phyloP scores from a whole-genome alignment of 148 eudicot species.

The Rhododendron henanense region DNA sequence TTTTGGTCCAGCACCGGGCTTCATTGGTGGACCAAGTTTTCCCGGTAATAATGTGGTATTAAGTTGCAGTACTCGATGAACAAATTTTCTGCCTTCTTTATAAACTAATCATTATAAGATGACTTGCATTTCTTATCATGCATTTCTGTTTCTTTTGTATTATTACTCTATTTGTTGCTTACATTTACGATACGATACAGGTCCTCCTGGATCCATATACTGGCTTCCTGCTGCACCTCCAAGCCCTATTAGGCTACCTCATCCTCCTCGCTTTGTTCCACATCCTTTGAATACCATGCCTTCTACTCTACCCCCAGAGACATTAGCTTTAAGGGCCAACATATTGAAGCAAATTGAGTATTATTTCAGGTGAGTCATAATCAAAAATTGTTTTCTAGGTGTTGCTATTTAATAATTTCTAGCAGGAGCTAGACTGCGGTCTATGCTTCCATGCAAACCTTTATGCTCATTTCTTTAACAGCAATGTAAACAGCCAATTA shows the following conservation, averaged over 20 bases:
- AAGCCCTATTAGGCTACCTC: constrained; percentile 53
- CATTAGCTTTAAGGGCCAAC: constrained; percentile 45
- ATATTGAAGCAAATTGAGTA: constrained; percentile 84
- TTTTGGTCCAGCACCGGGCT: constrained; percentile 52
- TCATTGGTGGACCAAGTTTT: constrained; percentile 54
- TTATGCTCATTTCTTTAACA: neutral
- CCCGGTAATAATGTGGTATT: constrained; percentile 48
- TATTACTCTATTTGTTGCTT: neutral
- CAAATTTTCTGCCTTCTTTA: neutral
- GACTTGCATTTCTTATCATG: neutral
- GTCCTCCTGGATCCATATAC: constrained; percentile 62
- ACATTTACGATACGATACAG: constrained; percentile 32
- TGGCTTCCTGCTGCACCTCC: constrained; percentile 61
- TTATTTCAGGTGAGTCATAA: constrained; percentile 71
- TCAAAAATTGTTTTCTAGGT: constrained; percentile 8
- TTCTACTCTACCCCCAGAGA: constrained; percentile 46
- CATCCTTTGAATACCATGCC: constrained; percentile 44
- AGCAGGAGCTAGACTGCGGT: neutral
- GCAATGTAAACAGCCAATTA: neutral
- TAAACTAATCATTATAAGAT: neutral
- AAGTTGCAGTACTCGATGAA: neutral
- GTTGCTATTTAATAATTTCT: neutral
- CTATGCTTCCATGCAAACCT: neutral
- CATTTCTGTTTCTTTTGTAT: neutral
- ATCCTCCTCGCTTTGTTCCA: constrained; percentile 47